Base-by-base conservation (phyloP, 352 stramenopile species). In the Globisporangium acanthophoron region DNA sequence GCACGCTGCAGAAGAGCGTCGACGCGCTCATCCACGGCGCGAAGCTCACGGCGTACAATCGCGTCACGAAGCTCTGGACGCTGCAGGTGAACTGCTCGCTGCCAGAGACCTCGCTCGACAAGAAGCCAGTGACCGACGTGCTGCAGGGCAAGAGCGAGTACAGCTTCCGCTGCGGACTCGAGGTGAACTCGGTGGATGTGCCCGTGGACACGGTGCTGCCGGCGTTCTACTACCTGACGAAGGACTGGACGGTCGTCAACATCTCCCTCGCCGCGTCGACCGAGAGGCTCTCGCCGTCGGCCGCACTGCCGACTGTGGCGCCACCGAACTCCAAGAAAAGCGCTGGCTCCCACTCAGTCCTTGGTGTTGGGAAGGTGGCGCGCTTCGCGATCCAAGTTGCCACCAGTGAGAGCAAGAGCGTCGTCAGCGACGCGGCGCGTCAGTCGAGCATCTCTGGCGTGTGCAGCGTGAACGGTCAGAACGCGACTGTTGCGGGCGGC, bases 381-480 rank as follows among this genome's bases (percentile, higher is more conserved):
- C 52, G 52, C 12, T 65, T 65, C 46, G 24, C 11, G 7, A 53
- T 66, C 55, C 47, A 66, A 44, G 54, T 66, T 1, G 50, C 37
- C 15, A 6, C 50, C 6, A 55, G 35, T 16, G 47, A 39, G 49
- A 52, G 1, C 24, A 35, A 46, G 16, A 6, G 13, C 24, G 54
- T 51, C 40, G 41, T 20, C 39, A 57, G 20, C 9, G 41, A 50
- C 13, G 24, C 44, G 0, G 44, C 24, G 49, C 63, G 64, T 7
- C 47, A 63, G 39, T 20, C 35, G 1, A 71, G 47, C 24, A 48
- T 83, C n/a, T 48, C 21, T 0, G 74, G 74, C 0, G 51, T 61
- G 3, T 83, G 74, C 44, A 37, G 50, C 0, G 57, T 83, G 37
- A 80, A 80, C 55, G 51, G 52, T 8, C 50, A 76, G 51, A 73